Conservation (phyloP, 495 filamentous ascomycete species). For the Aspergillus bridgeri region DNA sequence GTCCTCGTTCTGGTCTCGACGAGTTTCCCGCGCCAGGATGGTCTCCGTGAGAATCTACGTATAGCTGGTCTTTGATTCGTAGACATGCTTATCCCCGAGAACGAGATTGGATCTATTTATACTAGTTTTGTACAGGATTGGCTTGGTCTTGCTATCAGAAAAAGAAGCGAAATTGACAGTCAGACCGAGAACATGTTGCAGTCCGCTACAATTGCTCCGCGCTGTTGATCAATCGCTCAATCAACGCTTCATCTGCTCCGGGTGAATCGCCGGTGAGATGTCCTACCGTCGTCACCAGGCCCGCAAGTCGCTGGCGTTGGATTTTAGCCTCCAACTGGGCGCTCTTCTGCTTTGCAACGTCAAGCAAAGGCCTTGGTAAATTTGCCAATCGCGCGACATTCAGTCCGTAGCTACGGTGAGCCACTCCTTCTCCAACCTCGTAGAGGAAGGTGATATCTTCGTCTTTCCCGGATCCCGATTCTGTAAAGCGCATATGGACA, state of each 20-base stretch:
- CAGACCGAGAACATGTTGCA: not conserved
- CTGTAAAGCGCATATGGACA: slow-evolving; percentile 80
- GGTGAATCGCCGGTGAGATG: slow-evolving; percentile 38
- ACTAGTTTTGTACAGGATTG: not conserved
- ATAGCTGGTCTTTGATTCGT: not conserved
- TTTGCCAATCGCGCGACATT: slow-evolving; percentile 89
- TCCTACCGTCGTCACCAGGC: slow-evolving; percentile 37
- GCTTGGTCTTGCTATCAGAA: not conserved
- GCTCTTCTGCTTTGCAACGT: slow-evolving; percentile 76
- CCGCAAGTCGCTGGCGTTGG: slow-evolving; percentile 51
- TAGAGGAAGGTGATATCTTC: slow-evolving; percentile 78
- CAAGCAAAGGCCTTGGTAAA: slow-evolving; percentile 69
- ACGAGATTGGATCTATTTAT: not conserved
- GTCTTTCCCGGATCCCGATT: slow-evolving; percentile 39
- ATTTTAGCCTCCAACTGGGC: slow-evolving; percentile 74
- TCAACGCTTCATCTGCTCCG: slow-evolving; percentile 23
- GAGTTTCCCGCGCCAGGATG: not conserved
- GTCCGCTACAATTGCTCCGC: slow-evolving; percentile 36
- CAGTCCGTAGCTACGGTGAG: slow-evolving; percentile 88
- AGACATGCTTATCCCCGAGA: not conserved
- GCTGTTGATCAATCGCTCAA: slow-evolving; percentile 35
- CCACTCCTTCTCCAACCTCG: slow-evolving; percentile 80
- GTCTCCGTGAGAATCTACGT: not conserved
- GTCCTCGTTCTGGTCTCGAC: not conserved
- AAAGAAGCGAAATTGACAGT: not conserved